Evolutionary conservation across 169 alveolate genomes (phyloP).

Genomic region (Perkinsus olseni): DNA sequence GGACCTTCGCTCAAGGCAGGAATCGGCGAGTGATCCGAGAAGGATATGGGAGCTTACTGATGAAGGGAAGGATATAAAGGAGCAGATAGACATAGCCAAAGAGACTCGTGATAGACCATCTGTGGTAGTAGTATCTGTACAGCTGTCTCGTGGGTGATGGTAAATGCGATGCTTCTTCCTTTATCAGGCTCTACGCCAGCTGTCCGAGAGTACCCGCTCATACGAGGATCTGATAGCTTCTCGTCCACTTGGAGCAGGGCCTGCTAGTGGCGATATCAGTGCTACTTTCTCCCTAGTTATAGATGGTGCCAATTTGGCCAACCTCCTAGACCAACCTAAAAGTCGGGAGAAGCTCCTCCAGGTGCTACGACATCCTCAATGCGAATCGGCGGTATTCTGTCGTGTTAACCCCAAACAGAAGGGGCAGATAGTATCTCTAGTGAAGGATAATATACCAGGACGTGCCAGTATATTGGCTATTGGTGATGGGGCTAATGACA

Average conservation of each 20-base stretch:
- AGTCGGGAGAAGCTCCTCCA: neutral
- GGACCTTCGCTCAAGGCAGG: neutral
- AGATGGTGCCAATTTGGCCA: neutral
- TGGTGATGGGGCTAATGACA: conserved; percentile 99
- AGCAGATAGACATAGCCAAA: neutral
- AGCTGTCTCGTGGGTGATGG: neutral
- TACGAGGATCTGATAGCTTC: neutral
- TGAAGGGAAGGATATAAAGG: neutral
- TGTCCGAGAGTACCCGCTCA: neutral
- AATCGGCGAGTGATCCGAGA: neutral
- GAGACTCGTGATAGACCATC: neutral
- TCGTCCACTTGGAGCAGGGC: neutral
- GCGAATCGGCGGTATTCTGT: conserved; percentile 49
- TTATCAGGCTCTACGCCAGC: neutral
- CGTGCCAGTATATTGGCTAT: conserved; percentile 66
- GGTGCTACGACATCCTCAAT: neutral
- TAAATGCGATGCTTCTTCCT: neutral
- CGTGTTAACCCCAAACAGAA: conserved; percentile 92
- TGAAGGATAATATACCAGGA: conserved; percentile 10
- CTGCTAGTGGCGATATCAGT: neutral
- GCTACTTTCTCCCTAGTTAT: neutral
- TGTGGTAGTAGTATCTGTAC: neutral
- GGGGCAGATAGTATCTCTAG: conserved; percentile 69
- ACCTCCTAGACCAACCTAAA: neutral
- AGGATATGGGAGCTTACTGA: neutral